Percentiles rank a stretch among this genome's conserved stretches.
Conservation (phyloP, 306 rosid species). For the Senna siamea region DNA sequence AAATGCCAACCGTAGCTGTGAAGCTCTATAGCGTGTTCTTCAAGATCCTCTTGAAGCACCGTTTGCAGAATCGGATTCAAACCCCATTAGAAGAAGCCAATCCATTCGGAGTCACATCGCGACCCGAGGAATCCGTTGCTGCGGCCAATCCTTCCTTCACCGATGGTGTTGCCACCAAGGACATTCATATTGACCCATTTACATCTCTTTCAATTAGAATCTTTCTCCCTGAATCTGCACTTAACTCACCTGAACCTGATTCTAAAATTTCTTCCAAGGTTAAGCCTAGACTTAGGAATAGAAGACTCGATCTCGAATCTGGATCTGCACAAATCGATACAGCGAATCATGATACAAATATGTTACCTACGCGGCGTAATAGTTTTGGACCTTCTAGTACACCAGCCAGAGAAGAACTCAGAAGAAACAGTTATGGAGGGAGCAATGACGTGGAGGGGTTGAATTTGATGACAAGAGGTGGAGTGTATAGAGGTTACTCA, state of each 20-base stretch:
- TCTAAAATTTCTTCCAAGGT: conserved; percentile 50
- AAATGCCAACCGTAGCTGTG: conserved; percentile 97
- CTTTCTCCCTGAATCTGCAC: conserved; percentile 94
- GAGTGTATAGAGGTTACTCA: conserved; percentile 73
- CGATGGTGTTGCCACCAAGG: conserved; percentile 93
- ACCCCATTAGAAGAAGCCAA: conserved; percentile 56
- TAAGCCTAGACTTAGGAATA: conserved; percentile 22
- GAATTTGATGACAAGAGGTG: conserved; percentile 58
- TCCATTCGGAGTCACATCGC: conserved; percentile 81
- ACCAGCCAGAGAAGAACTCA: conserved; percentile 38
- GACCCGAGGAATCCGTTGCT: conserved; percentile 83
- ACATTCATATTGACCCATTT: conserved; percentile 83
- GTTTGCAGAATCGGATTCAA: conserved; percentile 90
- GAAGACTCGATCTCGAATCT: conserved; percentile 45
- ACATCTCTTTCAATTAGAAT: conserved; percentile 84
- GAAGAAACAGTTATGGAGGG: conserved; percentile 50
- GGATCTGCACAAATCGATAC: conserved; percentile 39
- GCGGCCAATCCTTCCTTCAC: conserved; percentile 74
- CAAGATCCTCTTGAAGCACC: conserved; percentile 99
- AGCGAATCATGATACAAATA: conserved; percentile 7
- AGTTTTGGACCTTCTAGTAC: conserved; percentile 61
- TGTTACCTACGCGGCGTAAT: conserved; percentile 52
- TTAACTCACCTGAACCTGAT: conserved; percentile 62
- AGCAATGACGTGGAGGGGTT: conserved; percentile 61
- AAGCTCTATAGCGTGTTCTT: conserved; percentile 98